Evolutionary conservation across 164 flowering plant genomes (phyloP), one percentile per base, ranked within the genome.

Genomic region (Liriodendron chinense): DNA sequence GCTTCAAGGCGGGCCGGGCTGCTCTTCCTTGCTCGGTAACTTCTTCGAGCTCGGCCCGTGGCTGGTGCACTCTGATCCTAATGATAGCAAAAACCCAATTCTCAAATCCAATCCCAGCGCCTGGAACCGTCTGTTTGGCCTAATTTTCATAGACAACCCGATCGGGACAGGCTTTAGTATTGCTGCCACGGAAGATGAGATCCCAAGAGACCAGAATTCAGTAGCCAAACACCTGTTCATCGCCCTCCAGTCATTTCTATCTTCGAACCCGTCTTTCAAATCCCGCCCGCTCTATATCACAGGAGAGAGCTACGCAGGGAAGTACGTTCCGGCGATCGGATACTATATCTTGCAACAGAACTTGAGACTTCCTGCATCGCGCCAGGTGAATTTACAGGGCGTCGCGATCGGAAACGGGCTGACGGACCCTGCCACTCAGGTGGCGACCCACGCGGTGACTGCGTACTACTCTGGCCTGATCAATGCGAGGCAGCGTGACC

Each of bases 1-100:
- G 96, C 96, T 93, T 74, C 94, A 93, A 77, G 98, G 96, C 9
- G 96, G 98, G 71, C 98, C 96, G 28, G 98, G 96, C 24, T 93
- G 96, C 84, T 93, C 98, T 64, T 93, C 96, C 72, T 74, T 86
- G 90, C 7, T 80, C 12, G 93, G 89, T 20, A 93, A 93, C 83
- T 90, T 90, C 82, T 84, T 79, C 56, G 96, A 91, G 79, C 90
- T 90, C 18, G 96, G 94, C 2, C 98, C 94, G 0, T 93, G 91
- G 91, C 88, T 78, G 0, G 82, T 89, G 18, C 74, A 18, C 43
- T 71, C 74, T 47, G 57, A 63, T 43, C 23, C 47, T 24, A 34
- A 68, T 0, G 57, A 71, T 5, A 72, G 1, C 50, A 49, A 81
- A 16, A 59, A 65, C 47, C 74, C 82, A 18, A 7, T 28, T 8